phyloP scores from a whole-genome alignment of 2,329 filamentous ascomycete species.

The Botryotinia calthae region DNA sequence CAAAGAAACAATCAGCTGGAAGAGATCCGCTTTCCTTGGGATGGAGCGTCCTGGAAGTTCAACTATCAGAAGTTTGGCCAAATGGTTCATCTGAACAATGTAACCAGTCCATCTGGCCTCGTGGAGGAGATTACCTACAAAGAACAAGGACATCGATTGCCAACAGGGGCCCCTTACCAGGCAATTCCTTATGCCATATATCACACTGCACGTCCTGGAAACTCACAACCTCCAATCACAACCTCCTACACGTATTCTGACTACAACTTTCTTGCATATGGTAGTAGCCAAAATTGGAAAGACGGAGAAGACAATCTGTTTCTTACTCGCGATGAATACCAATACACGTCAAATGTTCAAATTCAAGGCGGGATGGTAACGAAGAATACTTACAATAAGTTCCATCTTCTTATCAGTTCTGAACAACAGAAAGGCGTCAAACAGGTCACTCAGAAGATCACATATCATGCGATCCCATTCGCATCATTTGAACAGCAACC shows the following conservation, averaged over 20 bases:
- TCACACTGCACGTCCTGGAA: slow-evolving; percentile 11
- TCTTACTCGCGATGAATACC: slow-evolving; percentile 6
- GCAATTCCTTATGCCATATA: slow-evolving; percentile 15
- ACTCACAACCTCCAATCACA: slow-evolving; percentile 1
- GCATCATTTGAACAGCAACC: slow-evolving; percentile 7
- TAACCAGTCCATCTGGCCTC: slow-evolving; percentile 4
- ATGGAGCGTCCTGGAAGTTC: slow-evolving; percentile 15
- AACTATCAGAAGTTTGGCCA: background rate
- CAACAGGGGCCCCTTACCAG: slow-evolving; percentile 4
- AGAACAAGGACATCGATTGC: slow-evolving; percentile 9
- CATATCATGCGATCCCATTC: slow-evolving; percentile 15
- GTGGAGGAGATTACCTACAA: slow-evolving; percentile 10
- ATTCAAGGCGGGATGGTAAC: slow-evolving; percentile 5
- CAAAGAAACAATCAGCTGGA: background rate
- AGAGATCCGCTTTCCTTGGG: slow-evolving; percentile 4
- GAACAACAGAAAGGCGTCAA: slow-evolving; percentile 15
- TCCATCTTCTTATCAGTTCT: slow-evolving; percentile 14
- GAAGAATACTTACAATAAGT: slow-evolving; percentile 18
- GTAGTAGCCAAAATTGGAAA: background rate
- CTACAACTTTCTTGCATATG: slow-evolving; percentile 10
- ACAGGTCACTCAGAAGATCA: slow-evolving; percentile 9
- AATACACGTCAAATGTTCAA: slow-evolving; percentile 10
- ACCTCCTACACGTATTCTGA: slow-evolving; percentile 12
- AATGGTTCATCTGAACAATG: slow-evolving; percentile 2
- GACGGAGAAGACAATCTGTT: slow-evolving; percentile 13